Conservation (phyloP, 176 grass and related monocot species). For the Paspalum notatum region DNA sequence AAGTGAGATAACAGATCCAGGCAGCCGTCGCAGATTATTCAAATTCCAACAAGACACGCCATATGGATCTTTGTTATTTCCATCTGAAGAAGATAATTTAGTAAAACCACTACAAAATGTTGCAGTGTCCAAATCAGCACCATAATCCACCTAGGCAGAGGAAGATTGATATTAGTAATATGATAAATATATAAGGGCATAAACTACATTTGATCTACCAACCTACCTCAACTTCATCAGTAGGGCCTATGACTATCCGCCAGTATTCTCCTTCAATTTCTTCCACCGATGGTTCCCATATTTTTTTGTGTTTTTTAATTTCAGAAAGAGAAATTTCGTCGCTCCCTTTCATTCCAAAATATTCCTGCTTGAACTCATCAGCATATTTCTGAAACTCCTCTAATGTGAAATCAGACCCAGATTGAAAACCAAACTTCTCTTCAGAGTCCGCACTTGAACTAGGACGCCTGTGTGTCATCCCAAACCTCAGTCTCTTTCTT, state of each 20-base stretch:
- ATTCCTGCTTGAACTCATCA: conserved; percentile 71
- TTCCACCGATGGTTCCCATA: conserved; percentile 64
- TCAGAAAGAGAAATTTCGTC: conserved; percentile 59
- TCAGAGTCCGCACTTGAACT: conserved; percentile 53
- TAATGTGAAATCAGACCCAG: conserved; percentile 87
- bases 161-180: conserved; percentile 32
- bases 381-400: conserved; percentile 66
- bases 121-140: conserved; percentile 92
- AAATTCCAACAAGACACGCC: conserved; percentile 77
- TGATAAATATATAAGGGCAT: conserved; percentile 11
- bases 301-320: conserved; percentile 54
- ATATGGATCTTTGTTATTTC: conserved; percentile 59
- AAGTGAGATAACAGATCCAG: conserved; percentile 82
- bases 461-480: conserved; percentile 70
- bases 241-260: conserved; percentile 80
- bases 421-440: conserved; percentile 97
- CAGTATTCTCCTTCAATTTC: conserved; percentile 99
- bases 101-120: conserved; percentile 83
- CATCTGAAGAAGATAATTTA: conserved; percentile 49
- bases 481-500: conserved; percentile 87
- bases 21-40: conserved; percentile 76
- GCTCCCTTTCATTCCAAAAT: conserved; percentile 70
- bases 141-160: conserved; percentile 78
- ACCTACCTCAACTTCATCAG: conserved; percentile 88
- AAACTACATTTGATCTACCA: conserved; percentile 1